Conservation (phyloP, 148 eudicot genomes). For the Amaranthus hypochondriacus region DNA sequence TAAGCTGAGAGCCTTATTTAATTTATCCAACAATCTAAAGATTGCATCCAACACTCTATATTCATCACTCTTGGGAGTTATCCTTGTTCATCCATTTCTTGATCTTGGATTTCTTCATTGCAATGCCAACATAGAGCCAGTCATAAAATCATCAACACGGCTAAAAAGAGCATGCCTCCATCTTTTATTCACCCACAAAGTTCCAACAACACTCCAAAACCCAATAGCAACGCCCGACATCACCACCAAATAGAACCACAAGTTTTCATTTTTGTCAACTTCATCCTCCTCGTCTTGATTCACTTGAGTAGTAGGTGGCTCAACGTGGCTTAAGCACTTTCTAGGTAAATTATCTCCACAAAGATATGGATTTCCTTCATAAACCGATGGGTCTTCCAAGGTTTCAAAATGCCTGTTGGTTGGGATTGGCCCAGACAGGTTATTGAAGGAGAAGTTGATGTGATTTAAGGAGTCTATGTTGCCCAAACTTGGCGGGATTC, state of each 20-base stretch:
- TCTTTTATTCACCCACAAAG: conserved; percentile 10
- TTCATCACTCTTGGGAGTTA: too few species aligned
- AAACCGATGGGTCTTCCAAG: conserved; percentile 14
- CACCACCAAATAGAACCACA: conserved; percentile 23
- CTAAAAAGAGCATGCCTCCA: conserved; percentile 23
- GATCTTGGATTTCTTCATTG: background rate
- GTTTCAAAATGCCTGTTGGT: conserved; percentile 19
- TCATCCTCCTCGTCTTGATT: background rate
- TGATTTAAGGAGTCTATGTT: background rate
- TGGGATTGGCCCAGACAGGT: conserved; percentile 25
- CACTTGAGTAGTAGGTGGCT: background rate
- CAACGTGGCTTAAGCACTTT: background rate
- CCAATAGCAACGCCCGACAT: conserved; percentile 27
- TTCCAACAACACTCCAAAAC: conserved; percentile 29
- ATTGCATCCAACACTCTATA: too few species aligned
- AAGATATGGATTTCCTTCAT: conserved; percentile 19
- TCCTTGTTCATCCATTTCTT: background rate
- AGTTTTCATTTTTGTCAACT: conserved; percentile 16
- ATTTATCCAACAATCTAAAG: too few species aligned
- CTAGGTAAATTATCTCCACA: conserved; percentile 19
- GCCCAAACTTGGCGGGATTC: conserved; percentile 25
- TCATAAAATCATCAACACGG: conserved; percentile 4
- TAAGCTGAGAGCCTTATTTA: too few species aligned
- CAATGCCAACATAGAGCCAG: conserved; percentile 7
- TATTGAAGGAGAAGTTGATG: conserved; percentile 28